Conservation (phyloP, 345 rosid genomes). For the Gossypium sturtianum region DNA sequence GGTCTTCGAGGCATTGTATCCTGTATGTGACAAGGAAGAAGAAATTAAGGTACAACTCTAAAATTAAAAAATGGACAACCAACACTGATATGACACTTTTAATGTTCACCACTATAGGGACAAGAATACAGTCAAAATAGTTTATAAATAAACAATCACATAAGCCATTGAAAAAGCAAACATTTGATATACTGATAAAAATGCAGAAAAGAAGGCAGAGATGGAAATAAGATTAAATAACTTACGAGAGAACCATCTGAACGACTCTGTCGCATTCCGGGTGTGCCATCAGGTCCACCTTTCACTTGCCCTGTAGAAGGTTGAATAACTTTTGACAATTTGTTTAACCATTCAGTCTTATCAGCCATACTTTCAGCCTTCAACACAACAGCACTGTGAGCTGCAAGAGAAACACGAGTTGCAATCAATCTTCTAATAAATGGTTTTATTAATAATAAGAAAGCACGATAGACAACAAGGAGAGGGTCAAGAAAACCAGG, state of each 20-base stretch:
- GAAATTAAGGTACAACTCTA: background rate
- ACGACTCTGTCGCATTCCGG: constrained; percentile 70
- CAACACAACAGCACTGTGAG: constrained; percentile 70
- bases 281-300: constrained; percentile 35
- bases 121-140: background rate
- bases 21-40: constrained; percentile 27
- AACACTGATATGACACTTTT: background rate
- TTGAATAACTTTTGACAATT: constrained; percentile 60
- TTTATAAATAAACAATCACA: background rate
- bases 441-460: background rate
- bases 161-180: background rate
- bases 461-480: background rate
- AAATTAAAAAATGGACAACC: background rate
- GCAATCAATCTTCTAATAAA: background rate
- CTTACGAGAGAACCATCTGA: constrained; percentile 98
- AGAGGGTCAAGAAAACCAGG: background rate
- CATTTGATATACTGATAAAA: background rate
- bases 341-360: constrained; percentile 83
- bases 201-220: background rate
- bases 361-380: constrained; percentile 88
- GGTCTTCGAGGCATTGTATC: constrained; percentile 81
- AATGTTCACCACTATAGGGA: background rate
- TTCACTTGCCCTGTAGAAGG: constrained; percentile 56
- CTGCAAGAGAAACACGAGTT: constrained; percentile 32
- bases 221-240: constrained; percentile 12